Evolutionary conservation across 2,329 filamentous ascomycete genomes (phyloP).

Genomic region (Nannizziopsis barbatae): DNA sequence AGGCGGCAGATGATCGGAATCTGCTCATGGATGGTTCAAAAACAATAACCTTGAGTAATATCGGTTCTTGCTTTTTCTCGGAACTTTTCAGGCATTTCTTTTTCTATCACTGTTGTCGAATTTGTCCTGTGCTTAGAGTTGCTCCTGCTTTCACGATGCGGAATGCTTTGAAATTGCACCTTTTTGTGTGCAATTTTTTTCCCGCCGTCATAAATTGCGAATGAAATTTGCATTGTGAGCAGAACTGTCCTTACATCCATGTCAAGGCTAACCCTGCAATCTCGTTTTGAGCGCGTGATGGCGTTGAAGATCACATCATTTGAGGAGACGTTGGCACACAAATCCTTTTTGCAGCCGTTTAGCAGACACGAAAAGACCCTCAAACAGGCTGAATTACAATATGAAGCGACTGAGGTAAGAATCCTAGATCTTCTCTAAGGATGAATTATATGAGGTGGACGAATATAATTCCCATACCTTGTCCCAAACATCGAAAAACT

Average conservation of each 20-base stretch:
- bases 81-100: neutral
- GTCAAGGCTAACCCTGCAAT: constrained; percentile 6
- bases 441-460: too few species aligned
- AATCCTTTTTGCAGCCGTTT: neutral
- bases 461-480: neutral
- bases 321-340: neutral
- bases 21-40: neutral
- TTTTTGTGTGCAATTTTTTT: too few species aligned
- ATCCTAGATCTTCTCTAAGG: neutral
- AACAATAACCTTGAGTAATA: neutral
- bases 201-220: too few species aligned
- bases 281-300: constrained; percentile 1
- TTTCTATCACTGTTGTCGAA: neutral
- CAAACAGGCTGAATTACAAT: neutral
- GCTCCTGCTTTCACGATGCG: neutral
- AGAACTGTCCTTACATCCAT: neutral
- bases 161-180: too few species aligned
- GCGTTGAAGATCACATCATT: neutral
- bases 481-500: constrained; percentile 32
- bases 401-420: neutral
- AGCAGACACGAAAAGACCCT: neutral
- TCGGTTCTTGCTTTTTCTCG: constrained; percentile 3
- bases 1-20: neutral
- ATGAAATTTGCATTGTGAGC: too few species aligned
- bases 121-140: neutral